phyloP scores from a whole-genome alignment of 345 rosid genomes.

The Salix viminalis region DNA sequence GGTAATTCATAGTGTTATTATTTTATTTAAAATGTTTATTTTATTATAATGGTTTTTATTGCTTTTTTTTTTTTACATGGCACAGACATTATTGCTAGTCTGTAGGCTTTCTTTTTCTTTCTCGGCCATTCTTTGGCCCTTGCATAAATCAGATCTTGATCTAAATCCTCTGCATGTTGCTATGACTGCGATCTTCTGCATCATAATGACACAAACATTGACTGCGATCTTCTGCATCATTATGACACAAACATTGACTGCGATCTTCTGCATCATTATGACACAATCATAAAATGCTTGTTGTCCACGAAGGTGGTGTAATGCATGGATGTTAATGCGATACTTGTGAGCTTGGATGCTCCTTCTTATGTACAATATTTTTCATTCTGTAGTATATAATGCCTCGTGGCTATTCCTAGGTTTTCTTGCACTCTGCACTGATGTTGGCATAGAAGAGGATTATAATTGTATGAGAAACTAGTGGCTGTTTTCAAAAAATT shows the following conservation, averaged over 20 bases:
- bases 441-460: neutral
- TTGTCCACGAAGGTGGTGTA: neutral
- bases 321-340: neutral
- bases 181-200: neutral
- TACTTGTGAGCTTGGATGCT: neutral
- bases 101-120: neutral
- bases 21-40: neutral
- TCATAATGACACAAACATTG: neutral
- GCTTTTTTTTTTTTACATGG: neutral
- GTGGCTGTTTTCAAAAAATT: no score
- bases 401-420: neutral
- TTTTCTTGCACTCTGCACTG: no score
- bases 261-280: neutral
- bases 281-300: no score
- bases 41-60: neutral
- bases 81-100: neutral
- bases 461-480: neutral
- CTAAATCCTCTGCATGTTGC: neutral
- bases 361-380: neutral
- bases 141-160: neutral
- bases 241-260: neutral
- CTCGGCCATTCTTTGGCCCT: neutral
- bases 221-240: neutral
- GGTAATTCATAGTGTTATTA: conserved; percentile 37
- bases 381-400: neutral